phyloP scores from a whole-genome alignment of 345 rosid species.

The Barbarea vulgaris region DNA sequence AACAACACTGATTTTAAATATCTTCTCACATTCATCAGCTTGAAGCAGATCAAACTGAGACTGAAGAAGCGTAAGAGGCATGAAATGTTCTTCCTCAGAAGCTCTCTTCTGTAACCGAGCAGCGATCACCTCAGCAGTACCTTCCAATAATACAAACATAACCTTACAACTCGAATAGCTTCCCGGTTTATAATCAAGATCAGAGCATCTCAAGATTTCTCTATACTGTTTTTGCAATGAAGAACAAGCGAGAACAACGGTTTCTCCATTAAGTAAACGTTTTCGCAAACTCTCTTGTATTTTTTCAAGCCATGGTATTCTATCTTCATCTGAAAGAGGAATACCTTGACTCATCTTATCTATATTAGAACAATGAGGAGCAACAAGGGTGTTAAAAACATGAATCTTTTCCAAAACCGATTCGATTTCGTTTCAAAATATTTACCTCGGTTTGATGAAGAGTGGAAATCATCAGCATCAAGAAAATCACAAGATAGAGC shows the following conservation, averaged over 20 bases:
- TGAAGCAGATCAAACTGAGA: conserved; percentile 80
- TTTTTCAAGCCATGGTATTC: conserved; percentile 80
- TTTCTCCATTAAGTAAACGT: conserved; percentile 43
- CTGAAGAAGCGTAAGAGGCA: conserved; percentile 72
- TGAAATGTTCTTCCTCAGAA: conserved; percentile 72
- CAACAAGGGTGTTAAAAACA: neutral
- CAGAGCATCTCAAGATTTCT: conserved; percentile 73
- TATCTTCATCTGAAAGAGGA: conserved; percentile 71
- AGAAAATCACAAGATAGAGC: conserved; percentile 61
- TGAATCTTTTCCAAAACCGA: neutral
- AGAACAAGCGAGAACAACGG: conserved; percentile 70
- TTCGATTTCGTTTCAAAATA: neutral
- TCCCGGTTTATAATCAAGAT: conserved; percentile 49
- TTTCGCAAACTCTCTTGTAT: conserved; percentile 52
- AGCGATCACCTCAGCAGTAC: conserved; percentile 53
- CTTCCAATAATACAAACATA: conserved; percentile 67
- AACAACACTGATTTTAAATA: conserved; percentile 60
- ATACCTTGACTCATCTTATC: conserved; percentile 83
- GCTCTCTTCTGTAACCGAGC: conserved; percentile 61
- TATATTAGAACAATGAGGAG: conserved; percentile 23
- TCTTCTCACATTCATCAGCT: conserved; percentile 56
- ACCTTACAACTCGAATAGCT: conserved; percentile 46
- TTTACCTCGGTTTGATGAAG: conserved; percentile 72
- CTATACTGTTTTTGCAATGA: conserved; percentile 68
- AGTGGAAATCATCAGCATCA: conserved; percentile 89